Conservation (phyloP, 768 basidiomycete species). For the Mycena filopes region DNA sequence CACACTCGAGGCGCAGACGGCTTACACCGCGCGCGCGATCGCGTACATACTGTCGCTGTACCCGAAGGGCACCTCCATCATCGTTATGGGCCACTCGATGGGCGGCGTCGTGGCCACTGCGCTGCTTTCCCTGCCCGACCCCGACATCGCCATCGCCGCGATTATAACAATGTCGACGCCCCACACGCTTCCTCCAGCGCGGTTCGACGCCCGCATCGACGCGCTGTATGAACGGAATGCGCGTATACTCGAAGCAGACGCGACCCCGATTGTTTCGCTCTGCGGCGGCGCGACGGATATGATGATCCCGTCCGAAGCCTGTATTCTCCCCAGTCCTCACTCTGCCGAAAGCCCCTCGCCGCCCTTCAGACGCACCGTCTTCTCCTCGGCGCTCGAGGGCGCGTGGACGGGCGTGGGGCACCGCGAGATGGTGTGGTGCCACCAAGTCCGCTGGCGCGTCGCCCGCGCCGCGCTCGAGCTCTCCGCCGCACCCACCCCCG, state of each 20-base stretch:
- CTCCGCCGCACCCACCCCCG: conserved; percentile 43
- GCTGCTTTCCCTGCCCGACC: conserved; percentile 69
- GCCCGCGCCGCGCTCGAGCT: conserved; percentile 84
- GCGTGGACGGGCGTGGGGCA: conserved; percentile 97
- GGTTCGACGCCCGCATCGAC: conserved; percentile 86
- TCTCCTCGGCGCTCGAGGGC: conserved; percentile 90
- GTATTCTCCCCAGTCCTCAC: conserved; percentile 60
- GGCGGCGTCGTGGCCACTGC: conserved; percentile 92
- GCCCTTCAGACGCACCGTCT: conserved; percentile 70
- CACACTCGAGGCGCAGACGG: conserved; percentile 84
- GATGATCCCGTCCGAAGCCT: conserved; percentile 93
- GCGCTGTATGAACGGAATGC: conserved; percentile 68
- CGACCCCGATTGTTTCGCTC: conserved; percentile 82
- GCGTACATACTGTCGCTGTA: conserved; percentile 85
- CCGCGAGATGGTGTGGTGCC: conserved; percentile 98
- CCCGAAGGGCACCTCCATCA: conserved; percentile 67
- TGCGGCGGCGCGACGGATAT: conserved; percentile 94
- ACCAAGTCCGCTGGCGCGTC: conserved; percentile 92
- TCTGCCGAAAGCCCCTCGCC: conserved; percentile 26
- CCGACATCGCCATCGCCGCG: conserved; percentile 59
- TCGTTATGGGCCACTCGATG: conserved; percentile 96
- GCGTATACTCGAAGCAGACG: conserved; percentile 50
- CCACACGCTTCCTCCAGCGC: conserved; percentile 86
- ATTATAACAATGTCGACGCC: conserved; percentile 98
- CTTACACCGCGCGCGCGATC: conserved; percentile 78